A percentile compares a stretch with the other conserved stretches of the same genome.
Conservation (phyloP, 805 yeast genomes). For the Saturnispora saitoi region DNA sequence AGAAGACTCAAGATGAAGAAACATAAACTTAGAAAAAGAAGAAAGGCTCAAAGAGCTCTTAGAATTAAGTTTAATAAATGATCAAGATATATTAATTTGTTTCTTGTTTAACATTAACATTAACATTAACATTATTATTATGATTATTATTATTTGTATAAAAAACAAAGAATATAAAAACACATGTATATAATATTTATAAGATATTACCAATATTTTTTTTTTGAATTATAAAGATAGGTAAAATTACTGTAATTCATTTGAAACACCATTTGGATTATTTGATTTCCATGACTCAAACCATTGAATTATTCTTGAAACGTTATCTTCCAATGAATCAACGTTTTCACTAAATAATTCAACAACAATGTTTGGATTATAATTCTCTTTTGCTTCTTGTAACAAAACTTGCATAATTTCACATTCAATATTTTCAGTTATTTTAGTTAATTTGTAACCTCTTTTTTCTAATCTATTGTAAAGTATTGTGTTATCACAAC, state of each 20-base stretch:
- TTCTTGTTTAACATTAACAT: background rate
- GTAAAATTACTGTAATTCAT: conserved; percentile 28
- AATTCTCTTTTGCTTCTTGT: conserved; percentile 80
- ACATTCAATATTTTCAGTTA: conserved; percentile 88
- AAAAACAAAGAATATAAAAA: background rate
- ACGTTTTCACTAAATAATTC: conserved; percentile 64
- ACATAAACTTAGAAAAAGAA: conserved; percentile 94
- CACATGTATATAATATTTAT: background rate
- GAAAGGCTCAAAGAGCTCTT: conserved; percentile 82
- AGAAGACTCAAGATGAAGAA: conserved; percentile 95
- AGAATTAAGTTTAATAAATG: conserved; percentile 55
- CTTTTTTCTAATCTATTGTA: conserved; percentile 71
- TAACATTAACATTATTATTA: too few relatives aligned
- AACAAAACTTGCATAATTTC: conserved; percentile 92
- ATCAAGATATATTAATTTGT: background rate
- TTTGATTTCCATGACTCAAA: conserved; percentile 62
- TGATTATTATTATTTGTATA: background rate
- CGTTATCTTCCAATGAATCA: conserved; percentile 77
- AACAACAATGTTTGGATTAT: conserved; percentile 72
- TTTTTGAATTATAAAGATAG: background rate
- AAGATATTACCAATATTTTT: conserved; percentile 1
- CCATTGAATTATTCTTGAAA: conserved; percentile 71
- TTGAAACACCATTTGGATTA: conserved; percentile 52
- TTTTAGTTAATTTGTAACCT: conserved; percentile 71
- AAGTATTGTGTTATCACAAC: conserved; percentile 64